Percentiles rank a stretch among this genome's conserved stretches.
These are phyloP conservation scores for Phylloporus gajari DNA, from an alignment of 1,284 basidiomycete genomes.

Conservation along the genomic window DNA sequence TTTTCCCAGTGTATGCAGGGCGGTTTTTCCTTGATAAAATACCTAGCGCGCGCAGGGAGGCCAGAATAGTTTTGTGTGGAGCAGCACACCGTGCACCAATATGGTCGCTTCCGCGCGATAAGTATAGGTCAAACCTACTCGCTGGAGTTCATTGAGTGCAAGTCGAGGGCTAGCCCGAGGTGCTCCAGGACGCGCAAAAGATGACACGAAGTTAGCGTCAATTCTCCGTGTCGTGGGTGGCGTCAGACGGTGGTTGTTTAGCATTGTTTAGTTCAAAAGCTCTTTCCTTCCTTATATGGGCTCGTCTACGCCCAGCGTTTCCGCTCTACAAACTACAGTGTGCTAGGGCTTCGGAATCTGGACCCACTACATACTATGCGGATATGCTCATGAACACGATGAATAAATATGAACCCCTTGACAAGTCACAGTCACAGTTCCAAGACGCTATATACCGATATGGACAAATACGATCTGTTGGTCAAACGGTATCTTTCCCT, in stretches of 20 bases:
- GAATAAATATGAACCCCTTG: no score
- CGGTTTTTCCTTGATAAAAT: constrained; percentile 79
- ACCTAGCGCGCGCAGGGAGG: constrained; percentile 51
- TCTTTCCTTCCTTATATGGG: no score
- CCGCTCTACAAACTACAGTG: no score
- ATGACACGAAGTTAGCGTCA: constrained; percentile 61
- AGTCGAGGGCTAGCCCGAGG: constrained; percentile 68
- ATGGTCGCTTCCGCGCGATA: constrained; percentile 72
- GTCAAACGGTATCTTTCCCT: constrained; percentile 16
- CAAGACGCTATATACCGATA: background rate
- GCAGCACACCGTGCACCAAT: constrained; percentile 70
- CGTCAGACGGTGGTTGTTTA: constrained; percentile 25
- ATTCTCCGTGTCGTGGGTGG: constrained; percentile 54
- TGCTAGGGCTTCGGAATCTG: no score
- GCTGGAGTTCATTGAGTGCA: constrained; percentile 60
- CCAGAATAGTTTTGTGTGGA: background rate
- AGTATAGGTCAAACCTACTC: constrained; percentile 68
- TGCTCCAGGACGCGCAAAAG: constrained; percentile 64
- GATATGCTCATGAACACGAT: no score
- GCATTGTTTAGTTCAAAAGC: no score
- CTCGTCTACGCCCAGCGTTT: no score
- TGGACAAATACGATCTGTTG: constrained; percentile 15
- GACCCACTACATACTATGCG: no score
- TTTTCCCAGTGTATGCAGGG: constrained; percentile 81
- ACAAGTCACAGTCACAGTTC: no score